These are phyloP conservation scores for Fragaria ananassa DNA, from an alignment of 306 rosid species.

Conservation along the genomic window DNA sequence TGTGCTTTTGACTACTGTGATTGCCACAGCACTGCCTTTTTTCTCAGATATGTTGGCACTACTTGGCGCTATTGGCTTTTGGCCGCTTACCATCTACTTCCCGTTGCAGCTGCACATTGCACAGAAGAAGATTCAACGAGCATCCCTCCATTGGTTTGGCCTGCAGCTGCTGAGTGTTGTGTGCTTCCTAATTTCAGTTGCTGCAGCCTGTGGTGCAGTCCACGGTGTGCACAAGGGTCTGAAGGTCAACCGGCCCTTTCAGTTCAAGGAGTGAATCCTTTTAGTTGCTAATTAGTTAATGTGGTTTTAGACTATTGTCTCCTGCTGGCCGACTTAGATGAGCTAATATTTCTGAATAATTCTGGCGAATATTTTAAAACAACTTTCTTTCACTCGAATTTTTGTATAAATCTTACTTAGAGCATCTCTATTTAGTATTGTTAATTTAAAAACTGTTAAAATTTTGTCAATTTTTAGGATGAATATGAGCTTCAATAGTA, in stretches of 20 bases:
- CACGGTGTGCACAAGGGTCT: neutral
- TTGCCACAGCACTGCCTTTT: neutral
- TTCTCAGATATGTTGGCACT: neutral
- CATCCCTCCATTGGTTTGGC: neutral
- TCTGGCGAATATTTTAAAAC: no score
- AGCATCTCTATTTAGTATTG: no score
- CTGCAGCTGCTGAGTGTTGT: neutral
- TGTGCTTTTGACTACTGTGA: neutral
- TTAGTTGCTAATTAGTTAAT: neutral
- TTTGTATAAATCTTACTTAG: no score
- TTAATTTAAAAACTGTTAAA: no score
- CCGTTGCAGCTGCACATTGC: neutral
- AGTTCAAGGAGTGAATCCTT: neutral
- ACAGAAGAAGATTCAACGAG: neutral
- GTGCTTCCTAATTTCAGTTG: neutral
- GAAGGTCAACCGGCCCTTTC: no score
- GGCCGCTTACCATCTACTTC: neutral
- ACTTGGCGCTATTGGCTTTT: neutral
- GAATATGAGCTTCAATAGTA: no score
- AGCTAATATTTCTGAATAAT: no score
- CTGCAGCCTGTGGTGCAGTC: neutral
- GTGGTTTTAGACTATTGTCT: neutral
- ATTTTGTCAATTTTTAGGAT: no score
- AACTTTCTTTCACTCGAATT: neutral
- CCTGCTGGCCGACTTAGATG: neutral